Evolutionary conservation across 129 eudicot species (phyloP).

Genomic region (Chrysanthemum lavandulifolium): DNA sequence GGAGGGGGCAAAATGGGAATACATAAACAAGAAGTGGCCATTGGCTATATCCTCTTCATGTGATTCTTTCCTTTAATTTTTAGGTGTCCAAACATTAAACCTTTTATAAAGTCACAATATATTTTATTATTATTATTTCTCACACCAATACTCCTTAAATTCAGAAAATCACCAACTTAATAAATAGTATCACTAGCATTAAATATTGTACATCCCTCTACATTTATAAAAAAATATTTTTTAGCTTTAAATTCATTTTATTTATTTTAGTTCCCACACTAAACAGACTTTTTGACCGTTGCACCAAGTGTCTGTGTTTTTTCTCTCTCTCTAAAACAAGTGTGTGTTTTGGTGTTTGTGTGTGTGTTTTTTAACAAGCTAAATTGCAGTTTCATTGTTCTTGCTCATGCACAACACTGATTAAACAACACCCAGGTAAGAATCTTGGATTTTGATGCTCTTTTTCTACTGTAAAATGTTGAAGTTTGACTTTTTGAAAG

Average conservation of each 20-base stretch:
- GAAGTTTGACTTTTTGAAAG: not conserved
- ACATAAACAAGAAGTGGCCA: constrained; percentile 3
- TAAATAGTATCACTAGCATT: constrained; percentile 8
- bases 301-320: constrained; percentile 37
- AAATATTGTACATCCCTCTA: constrained; percentile 18
- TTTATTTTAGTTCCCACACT: constrained; percentile 25
- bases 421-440: constrained; percentile 30
- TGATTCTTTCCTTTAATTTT: constrained; percentile 41
- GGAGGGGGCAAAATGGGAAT: constrained; percentile 20
- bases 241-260: constrained; percentile 18
- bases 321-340: constrained; percentile 25
- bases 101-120: constrained; percentile 20
- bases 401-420: constrained; percentile 3
- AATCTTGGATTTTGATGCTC: not conserved
- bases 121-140: not conserved
- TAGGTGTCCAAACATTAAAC: constrained; percentile 32
- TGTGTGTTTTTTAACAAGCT: constrained; percentile 21
- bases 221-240: not conserved
- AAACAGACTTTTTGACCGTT: constrained; percentile 69
- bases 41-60: constrained; percentile 16
- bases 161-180: not conserved
- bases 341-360: constrained; percentile 22
- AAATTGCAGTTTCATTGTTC: not conserved
- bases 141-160: constrained; percentile 16
- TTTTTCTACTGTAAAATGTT: too few relatives aligned